Conservation (phyloP, 768 basidiomycete genomes). For the Rhizopogon salebrosus region DNA sequence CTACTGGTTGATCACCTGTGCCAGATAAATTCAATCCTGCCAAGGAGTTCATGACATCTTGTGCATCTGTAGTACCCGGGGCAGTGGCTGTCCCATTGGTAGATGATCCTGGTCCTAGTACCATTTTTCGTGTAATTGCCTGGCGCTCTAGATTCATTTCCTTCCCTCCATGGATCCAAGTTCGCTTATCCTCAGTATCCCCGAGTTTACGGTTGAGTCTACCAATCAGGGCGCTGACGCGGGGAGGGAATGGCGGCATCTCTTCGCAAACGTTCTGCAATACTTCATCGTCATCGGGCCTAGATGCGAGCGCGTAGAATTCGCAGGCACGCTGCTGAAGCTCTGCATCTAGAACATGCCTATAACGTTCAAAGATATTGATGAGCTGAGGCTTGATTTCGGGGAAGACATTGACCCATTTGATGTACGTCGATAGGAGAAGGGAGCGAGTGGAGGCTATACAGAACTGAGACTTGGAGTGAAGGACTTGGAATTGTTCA, state of each 20-base stretch:
- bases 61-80: constrained; percentile 31
- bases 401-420: constrained; percentile 99
- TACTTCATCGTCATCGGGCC: constrained; percentile 87
- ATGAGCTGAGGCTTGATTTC: constrained; percentile 94
- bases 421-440: constrained; percentile 94
- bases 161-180: constrained; percentile 94
- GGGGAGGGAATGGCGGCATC: constrained; percentile 97
- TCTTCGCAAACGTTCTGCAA: constrained; percentile 95
- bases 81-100: constrained; percentile 31
- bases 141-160: constrained; percentile 82
- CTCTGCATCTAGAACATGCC: constrained; percentile 96
- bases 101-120: constrained; percentile 27
- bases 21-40: constrained; percentile 74
- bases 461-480: constrained; percentile 94
- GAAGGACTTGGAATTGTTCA: constrained; percentile 90
- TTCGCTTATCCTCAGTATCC: constrained; percentile 92
- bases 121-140: constrained; percentile 47
- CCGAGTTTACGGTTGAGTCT: constrained; percentile 86
- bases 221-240: constrained; percentile 84
- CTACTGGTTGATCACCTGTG: constrained; percentile 23
- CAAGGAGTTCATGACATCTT: constrained; percentile 68
- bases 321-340: constrained; percentile 98
- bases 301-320: constrained; percentile 81
- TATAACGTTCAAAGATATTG: constrained; percentile 94
- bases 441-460: constrained; percentile 87